Evolutionary conservation across 495 filamentous ascomycete species (phyloP).

Genomic region (Xylaria cubensis): DNA sequence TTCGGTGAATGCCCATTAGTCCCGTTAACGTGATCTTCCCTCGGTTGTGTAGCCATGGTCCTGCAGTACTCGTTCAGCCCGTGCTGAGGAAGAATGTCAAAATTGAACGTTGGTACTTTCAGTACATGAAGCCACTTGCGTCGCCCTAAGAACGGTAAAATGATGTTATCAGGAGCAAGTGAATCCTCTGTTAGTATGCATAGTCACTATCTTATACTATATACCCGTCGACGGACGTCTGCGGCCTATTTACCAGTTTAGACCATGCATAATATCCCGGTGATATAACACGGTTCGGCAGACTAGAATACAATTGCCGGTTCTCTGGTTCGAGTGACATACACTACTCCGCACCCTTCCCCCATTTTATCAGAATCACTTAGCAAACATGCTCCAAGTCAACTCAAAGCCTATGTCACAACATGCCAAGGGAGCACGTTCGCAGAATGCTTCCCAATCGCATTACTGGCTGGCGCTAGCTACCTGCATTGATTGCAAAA

Average conservation of each 20-base stretch:
- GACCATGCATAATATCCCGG: not conserved
- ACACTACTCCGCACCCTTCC: conserved; percentile 10
- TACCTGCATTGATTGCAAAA: too few species aligned
- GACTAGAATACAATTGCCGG: conserved; percentile 21
- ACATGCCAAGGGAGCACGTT: not conserved
- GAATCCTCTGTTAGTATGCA: not conserved
- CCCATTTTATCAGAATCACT: conserved; percentile 7
- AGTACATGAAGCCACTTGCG: not conserved
- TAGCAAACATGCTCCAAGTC: conserved; percentile 11
- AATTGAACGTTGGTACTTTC: not conserved
- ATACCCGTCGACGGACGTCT: not conserved
- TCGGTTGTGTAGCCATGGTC: conserved; percentile 1
- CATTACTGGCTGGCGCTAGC: not conserved
- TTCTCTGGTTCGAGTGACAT: not conserved
- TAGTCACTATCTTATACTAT: not conserved
- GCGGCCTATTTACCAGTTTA: not conserved
- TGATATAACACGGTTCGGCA: too few species aligned
- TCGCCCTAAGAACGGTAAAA: not conserved
- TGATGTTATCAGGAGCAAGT: not conserved
- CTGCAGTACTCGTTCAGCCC: not conserved
- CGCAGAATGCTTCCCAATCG: not conserved
- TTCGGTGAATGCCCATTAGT: conserved; percentile 27
- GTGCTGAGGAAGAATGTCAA: not conserved
- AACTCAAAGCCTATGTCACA: not conserved
- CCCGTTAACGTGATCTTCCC: not conserved